Evolutionary conservation across 768 basidiomycete species (phyloP).

Genomic region (Lepiota venenata): DNA sequence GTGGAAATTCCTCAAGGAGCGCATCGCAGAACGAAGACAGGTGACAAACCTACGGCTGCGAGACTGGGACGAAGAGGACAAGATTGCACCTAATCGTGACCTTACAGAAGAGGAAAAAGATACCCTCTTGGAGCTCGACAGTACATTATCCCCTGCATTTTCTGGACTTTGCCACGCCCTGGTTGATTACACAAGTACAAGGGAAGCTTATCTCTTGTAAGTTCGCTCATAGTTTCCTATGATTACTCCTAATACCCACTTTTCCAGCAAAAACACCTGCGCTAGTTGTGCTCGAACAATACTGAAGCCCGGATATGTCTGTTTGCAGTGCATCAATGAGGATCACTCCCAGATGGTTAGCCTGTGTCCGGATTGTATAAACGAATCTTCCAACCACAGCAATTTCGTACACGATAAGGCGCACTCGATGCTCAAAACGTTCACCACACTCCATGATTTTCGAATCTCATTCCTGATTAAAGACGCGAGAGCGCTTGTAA

Average conservation of each 20-base stretch:
- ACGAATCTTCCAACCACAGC: slow-evolving; percentile 24
- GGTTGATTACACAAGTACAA: slow-evolving; percentile 29
- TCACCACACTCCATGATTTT: slow-evolving; percentile 29
- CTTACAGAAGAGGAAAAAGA: neutral
- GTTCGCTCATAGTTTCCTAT: slow-evolving; percentile 5
- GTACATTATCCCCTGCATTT: slow-evolving; percentile 21
- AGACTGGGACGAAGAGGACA: neutral
- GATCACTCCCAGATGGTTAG: slow-evolving; percentile 31
- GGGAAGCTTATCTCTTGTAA: slow-evolving; percentile 33
- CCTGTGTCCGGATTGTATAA: slow-evolving; percentile 28
- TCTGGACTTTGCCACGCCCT: slow-evolving; percentile 32
- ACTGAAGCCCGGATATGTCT: slow-evolving; percentile 27
- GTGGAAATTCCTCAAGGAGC: slow-evolving; percentile 1
- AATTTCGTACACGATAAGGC: slow-evolving; percentile 28
- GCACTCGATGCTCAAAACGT: slow-evolving; percentile 29
- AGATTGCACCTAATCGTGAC: neutral
- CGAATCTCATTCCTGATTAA: slow-evolving; percentile 24
- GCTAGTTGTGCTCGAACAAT: slow-evolving; percentile 30
- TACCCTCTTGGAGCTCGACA: neutral
- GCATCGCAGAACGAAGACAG: neutral
- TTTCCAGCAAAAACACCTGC: slow-evolving; percentile 26
- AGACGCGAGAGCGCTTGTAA: slow-evolving; percentile 21
- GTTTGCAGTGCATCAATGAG: slow-evolving; percentile 30
- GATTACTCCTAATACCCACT: neutral
- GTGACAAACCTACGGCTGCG: neutral